These are phyloP conservation scores for Blumeria graminis DNA, from an alignment of 2,329 filamentous ascomycete species.

Conservation along the genomic window DNA sequence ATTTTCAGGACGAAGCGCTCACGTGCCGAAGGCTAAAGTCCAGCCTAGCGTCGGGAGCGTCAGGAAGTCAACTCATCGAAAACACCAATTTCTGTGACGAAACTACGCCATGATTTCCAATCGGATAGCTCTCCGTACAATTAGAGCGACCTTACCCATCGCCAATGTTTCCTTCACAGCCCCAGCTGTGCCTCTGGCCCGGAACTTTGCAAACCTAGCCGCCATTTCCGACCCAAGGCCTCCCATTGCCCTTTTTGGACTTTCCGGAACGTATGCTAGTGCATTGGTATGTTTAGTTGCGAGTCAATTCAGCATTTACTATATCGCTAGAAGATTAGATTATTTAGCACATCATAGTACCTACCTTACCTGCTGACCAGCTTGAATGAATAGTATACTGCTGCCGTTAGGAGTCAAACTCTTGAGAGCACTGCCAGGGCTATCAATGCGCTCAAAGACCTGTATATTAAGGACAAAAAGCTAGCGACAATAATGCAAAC, in stretches of 20 bases:
- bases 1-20: no score
- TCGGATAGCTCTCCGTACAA: no score
- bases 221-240: slow-evolving; percentile 37
- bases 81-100: no score
- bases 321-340: background rate
- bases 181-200: no score
- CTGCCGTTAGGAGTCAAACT: slow-evolving; percentile 63
- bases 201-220: no score
- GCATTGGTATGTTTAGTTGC: slow-evolving; percentile 54
- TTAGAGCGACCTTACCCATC: no score
- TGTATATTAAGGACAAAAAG: slow-evolving; percentile 66
- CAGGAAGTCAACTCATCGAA: no score
- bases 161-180: no score
- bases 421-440: slow-evolving; percentile 73
- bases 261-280: slow-evolving; percentile 95
- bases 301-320: background rate
- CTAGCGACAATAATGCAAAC: slow-evolving; percentile 51
- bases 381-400: slow-evolving; percentile 51
- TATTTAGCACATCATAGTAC: background rate
- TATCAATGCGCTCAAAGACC: slow-evolving; percentile 41
- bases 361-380: background rate
- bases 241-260: slow-evolving; percentile 74
- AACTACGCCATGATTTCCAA: no score
- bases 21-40: no score
- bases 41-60: no score